A percentile compares a stretch with the other conserved stretches of the same genome.
These are phyloP conservation scores for Leccinum ponderosum DNA, from an alignment of 1,284 basidiomycete genomes.

Conservation along the genomic window DNA sequence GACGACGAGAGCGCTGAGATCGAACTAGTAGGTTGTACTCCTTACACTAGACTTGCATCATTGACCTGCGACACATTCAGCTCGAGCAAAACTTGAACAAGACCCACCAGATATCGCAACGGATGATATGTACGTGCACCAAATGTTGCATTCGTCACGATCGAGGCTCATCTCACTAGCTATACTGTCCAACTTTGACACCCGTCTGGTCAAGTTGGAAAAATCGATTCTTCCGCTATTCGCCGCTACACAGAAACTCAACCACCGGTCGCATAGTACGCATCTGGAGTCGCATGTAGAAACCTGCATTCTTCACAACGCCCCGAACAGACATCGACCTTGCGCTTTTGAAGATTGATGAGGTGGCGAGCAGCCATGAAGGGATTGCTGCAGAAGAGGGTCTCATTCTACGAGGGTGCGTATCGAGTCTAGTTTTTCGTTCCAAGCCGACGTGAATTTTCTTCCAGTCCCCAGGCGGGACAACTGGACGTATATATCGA, in stretches of 20 bases:
- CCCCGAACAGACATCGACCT: constrained; percentile 67
- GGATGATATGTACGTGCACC: constrained; percentile 72
- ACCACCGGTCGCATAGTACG: constrained; percentile 66
- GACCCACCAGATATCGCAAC: constrained; percentile 75
- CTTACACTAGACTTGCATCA: not conserved
- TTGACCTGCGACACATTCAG: constrained; percentile 36
- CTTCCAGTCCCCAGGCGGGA: constrained; percentile 61
- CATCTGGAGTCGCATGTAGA: constrained; percentile 7
- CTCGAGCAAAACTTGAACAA: constrained; percentile 85
- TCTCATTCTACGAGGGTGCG: constrained; percentile 71
- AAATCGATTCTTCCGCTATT: constrained; percentile 80
- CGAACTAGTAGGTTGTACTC: constrained; percentile 16
- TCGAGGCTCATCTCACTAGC: constrained; percentile 44
- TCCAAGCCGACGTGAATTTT: not conserved
- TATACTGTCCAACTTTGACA: constrained; percentile 77
- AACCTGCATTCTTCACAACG: constrained; percentile 1
- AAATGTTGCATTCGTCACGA: not conserved
- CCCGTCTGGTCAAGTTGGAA: constrained; percentile 73
- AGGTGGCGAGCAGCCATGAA: constrained; percentile 71
- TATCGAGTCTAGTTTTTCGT: not conserved
- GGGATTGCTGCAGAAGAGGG: constrained; percentile 78
- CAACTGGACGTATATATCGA: constrained; percentile 67
- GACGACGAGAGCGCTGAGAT: constrained; percentile 33
- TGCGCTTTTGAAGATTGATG: constrained; percentile 73
- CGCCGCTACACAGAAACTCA: constrained; percentile 71